Base-by-base conservation (phyloP, 805 yeast species). In the Wickerhamia fluorescens region DNA sequence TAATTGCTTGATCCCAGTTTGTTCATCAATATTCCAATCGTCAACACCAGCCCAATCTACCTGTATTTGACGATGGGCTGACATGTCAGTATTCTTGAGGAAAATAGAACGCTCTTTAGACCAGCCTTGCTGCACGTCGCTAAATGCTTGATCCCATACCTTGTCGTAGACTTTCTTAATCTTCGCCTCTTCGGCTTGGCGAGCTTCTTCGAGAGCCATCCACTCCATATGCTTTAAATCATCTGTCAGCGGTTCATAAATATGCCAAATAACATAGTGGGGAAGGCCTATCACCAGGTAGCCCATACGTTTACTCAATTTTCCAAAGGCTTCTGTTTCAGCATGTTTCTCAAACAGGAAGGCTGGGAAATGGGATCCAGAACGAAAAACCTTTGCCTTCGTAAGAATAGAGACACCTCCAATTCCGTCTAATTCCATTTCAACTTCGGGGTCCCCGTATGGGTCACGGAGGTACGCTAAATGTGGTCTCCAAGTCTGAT, bases 401-500 rank as follows among this genome's bases (percentile, higher is more conserved):
- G 94, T 71, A 41, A 89, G 65, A 40, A 92, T 87, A 1, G 96
- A 85, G 24, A 89, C 98, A 41, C 97, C 98, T 15, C 98, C 98
- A 44, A 89, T 87, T 30, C 98, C 98, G 56, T 89, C 97, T 38
- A 89, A 65, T 33, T 80, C 88, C 81, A 89, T 80, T 50, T 86
- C 95, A 24, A 80, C 89, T 49, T 84, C 89, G 5, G 94, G 89
- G 56, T 87, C 94, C 14, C 97, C 98, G 47, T 83, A 78, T 2
- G 96, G 95, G 47, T 88, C 96, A 43, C 97, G 69, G 52, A 89
- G 68, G 50, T 92, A 89, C 1, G 97, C 97, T 41, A 89, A 66
- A 58, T 89, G 97, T 2, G 96, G 94, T 57, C 98, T 72, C 96
- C 97, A 89, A 2, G 98, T 89, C 24, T 94, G 95, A 55, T 86